Percentiles rank a stretch among this genome's conserved stretches.
Conservation (phyloP, 2,329 filamentous ascomycete genomes). For the Kalmusia sp. region DNA sequence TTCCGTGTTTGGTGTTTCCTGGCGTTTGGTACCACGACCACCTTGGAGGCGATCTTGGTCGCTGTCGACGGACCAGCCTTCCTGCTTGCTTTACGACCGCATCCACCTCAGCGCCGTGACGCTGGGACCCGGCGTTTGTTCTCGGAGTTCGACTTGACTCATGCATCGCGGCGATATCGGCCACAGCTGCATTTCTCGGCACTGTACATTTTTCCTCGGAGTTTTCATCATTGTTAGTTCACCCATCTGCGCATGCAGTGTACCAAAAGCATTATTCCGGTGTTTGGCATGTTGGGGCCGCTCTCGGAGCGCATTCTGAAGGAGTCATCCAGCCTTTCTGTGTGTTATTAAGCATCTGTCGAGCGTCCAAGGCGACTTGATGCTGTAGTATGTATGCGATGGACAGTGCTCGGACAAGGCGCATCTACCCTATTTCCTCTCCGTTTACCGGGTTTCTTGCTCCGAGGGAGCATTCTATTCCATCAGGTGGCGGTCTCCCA, state of each 20-base stretch:
- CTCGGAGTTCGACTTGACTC: slow-evolving; percentile 1
- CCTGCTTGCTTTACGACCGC: slow-evolving; percentile 2
- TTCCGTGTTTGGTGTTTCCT: slow-evolving; percentile 3
- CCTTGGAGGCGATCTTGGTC: not conserved
- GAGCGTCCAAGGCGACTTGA: not conserved
- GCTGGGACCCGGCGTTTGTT: slow-evolving; percentile 8
- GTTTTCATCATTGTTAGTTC: not conserved
- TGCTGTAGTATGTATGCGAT: not conserved
- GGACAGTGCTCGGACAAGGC: slow-evolving; percentile 1
- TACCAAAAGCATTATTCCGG: slow-evolving; percentile 9
- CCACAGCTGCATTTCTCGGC: not conserved
- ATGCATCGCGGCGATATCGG: not conserved
- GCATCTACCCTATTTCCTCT: not conserved
- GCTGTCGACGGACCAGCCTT: not conserved
- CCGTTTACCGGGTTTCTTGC: too few species aligned
- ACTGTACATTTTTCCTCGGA: not conserved
- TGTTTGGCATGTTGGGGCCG: not conserved
- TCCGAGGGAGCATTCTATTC: too few species aligned
- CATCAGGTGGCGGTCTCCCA: too few species aligned
- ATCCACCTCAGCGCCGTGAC: not conserved
- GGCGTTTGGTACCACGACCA: slow-evolving; percentile 3
- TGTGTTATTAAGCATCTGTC: slow-evolving; percentile 1
- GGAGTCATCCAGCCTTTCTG: not conserved
- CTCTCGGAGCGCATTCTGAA: slow-evolving; percentile 1
- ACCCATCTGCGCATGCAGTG: slow-evolving; percentile 5